Percentiles rank a stretch among this genome's conserved stretches.
These are phyloP conservation scores for Arctium lappa DNA, from an alignment of 129 eudicot genomes.

Conservation along the genomic window DNA sequence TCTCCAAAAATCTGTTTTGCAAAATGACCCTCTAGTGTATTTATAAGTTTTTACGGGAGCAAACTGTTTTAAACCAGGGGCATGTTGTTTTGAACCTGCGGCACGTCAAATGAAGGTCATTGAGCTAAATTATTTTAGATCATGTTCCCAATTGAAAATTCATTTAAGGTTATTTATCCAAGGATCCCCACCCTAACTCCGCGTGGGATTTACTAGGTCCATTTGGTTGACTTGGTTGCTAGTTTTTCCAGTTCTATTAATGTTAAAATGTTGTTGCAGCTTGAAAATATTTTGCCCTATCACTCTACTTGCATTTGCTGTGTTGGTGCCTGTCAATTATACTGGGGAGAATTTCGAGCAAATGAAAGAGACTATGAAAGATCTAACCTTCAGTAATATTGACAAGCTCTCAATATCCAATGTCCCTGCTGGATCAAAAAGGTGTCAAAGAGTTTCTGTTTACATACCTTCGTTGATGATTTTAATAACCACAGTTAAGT, in stretches of 20 bases:
- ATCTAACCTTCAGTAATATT: conserved; percentile 67
- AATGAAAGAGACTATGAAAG: conserved; percentile 29
- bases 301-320: conserved; percentile 70
- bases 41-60: neutral
- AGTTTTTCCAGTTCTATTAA: conserved; percentile 6
- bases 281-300: conserved; percentile 92
- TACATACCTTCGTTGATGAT: neutral
- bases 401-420: conserved; percentile 97
- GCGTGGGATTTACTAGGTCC: neutral
- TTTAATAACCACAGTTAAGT: conserved; percentile 4
- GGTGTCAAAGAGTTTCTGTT: conserved; percentile 27
- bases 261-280: conserved; percentile 44
- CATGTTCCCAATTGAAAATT: neutral
- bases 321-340: conserved; percentile 89
- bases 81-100: neutral
- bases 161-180: neutral
- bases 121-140: neutral
- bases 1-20: too few relatives aligned
- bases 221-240: neutral
- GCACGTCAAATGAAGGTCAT: neutral
- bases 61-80: neutral
- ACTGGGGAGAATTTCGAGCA: conserved; percentile 56
- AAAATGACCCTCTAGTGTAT: too few relatives aligned
- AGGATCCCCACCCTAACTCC: neutral
- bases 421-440: conserved; percentile 70